A percentile compares a stretch with the other conserved stretches of the same genome.
Evolutionary conservation across 139 green algal genomes (phyloP).

Genomic region (Gonium pectorale): DNA sequence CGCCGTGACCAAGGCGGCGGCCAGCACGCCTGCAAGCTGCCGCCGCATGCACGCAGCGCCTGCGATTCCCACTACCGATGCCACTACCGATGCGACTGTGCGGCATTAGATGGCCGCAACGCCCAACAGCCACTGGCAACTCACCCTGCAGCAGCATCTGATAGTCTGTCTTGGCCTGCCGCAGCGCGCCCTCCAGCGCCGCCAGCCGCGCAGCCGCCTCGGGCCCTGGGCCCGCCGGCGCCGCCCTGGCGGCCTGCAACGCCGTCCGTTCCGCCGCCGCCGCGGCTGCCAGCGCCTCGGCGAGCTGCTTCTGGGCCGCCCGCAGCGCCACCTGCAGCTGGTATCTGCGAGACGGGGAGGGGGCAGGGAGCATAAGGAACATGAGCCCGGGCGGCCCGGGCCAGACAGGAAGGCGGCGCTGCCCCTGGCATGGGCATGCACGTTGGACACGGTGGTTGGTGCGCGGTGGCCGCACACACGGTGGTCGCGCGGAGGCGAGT

Average conservation of each 20-base stretch:
- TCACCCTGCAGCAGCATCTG: conserved; percentile 51
- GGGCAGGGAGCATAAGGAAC: background rate
- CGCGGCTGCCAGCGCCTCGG: conserved; percentile 10
- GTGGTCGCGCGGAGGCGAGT: background rate
- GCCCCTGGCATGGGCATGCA: no score
- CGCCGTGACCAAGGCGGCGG: no score
- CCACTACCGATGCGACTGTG: no score
- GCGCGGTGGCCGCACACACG: background rate
- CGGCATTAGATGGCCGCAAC: no score
- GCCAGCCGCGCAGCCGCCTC: background rate
- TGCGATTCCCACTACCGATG: no score
- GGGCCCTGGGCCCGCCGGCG: background rate
- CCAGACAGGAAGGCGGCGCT: background rate
- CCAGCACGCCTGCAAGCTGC: no score
- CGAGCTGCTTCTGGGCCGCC: conserved; percentile 51
- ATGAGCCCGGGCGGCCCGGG: background rate
- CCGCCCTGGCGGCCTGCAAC: background rate
- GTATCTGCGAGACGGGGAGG: conserved; percentile 8
- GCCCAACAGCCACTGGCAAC: no score
- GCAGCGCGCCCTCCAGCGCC: conserved; percentile 49
- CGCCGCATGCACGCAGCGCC: no score
- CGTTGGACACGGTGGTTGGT: no score
- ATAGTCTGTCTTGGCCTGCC: conserved; percentile 54
- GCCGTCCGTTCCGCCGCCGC: background rate
- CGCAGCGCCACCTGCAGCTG: conserved; percentile 50